Evolutionary conservation across 352 stramenopile species (phyloP).

Genomic region (Globisporangium camurandrum): DNA sequence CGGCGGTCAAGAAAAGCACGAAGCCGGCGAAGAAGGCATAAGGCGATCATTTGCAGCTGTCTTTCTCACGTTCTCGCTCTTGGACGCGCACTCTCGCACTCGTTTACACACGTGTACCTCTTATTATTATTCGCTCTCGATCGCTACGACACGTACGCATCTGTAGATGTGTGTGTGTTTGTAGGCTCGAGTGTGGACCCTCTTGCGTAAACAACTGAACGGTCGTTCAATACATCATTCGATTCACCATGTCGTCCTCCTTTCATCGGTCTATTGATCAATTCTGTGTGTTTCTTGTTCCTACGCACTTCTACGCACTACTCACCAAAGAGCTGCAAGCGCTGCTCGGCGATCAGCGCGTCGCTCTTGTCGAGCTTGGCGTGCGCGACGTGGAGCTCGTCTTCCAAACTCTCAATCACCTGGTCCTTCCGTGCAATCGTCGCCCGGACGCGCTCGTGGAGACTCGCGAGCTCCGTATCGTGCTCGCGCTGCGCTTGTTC

Average conservation of each 20-base stretch:
- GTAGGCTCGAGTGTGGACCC: no score
- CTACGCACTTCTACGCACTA: no score
- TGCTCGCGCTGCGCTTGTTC: constrained; percentile 40
- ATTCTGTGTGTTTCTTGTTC: no score
- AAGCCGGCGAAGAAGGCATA: constrained; percentile 16
- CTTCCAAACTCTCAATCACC: constrained; percentile 49
- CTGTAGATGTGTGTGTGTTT: background rate
- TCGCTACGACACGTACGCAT: constrained; percentile 12
- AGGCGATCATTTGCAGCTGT: no score
- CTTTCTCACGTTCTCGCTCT: background rate
- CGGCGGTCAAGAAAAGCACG: constrained; percentile 19
- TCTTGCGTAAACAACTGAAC: no score
- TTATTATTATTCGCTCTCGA: constrained; percentile 48
- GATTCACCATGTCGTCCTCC: no score
- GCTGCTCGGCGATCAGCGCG: constrained; percentile 67
- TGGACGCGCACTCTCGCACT: constrained; percentile 1
- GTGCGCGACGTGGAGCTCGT: constrained; percentile 63
- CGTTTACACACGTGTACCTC: no score
- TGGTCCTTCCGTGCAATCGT: constrained; percentile 68
- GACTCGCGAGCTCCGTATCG: constrained; percentile 41
- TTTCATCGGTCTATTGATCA: no score
- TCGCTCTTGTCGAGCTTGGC: constrained; percentile 71
- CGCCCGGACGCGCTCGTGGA: constrained; percentile 64
- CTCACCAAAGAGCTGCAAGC: constrained; percentile 54
- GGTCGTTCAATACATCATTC: no score